These are phyloP conservation scores for Cladorrhinum sp. DNA, from an alignment of 2,329 filamentous ascomycete genomes.

Conservation along the genomic window DNA sequence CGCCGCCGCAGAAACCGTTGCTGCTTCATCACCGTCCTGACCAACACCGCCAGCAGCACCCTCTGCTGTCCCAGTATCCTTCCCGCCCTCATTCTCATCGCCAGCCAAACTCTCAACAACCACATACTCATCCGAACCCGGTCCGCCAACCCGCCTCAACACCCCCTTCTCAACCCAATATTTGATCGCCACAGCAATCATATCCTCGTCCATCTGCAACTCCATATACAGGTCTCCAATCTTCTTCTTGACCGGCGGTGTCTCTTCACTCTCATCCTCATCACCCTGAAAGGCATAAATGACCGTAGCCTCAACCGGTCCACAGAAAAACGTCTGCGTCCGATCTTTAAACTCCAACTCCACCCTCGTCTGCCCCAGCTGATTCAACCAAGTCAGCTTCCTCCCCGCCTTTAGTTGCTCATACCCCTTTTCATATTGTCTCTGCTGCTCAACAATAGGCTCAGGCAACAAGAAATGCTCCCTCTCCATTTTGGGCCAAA, in stretches of 20 bases:
- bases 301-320: constrained; percentile 82
- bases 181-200: constrained; percentile 62
- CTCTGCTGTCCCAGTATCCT: constrained; percentile 19
- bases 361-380: constrained; percentile 75
- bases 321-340: constrained; percentile 66
- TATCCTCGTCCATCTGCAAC: constrained; percentile 71
- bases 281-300: constrained; percentile 73
- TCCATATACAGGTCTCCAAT: constrained; percentile 52
- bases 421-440: constrained; percentile 71
- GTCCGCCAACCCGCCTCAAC: constrained; percentile 50
- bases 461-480: constrained; percentile 65
- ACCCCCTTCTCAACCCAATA: constrained; percentile 72
- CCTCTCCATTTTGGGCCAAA: constrained; percentile 81
- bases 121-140: constrained; percentile 50
- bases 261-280: constrained; percentile 36
- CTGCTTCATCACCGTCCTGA: constrained; percentile 29
- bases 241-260: constrained; percentile 39
- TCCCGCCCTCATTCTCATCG: constrained; percentile 11
- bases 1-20: constrained; percentile 43
- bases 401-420: constrained; percentile 76
- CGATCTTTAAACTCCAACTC: constrained; percentile 82
- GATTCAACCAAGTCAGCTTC: constrained; percentile 84
- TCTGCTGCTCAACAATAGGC: constrained; percentile 59
- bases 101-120: constrained; percentile 63
- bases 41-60: constrained; percentile 21